Evolutionary conservation across 2,329 filamentous ascomycete species (phyloP).

Genomic region (Leptoxyphium fumago): DNA sequence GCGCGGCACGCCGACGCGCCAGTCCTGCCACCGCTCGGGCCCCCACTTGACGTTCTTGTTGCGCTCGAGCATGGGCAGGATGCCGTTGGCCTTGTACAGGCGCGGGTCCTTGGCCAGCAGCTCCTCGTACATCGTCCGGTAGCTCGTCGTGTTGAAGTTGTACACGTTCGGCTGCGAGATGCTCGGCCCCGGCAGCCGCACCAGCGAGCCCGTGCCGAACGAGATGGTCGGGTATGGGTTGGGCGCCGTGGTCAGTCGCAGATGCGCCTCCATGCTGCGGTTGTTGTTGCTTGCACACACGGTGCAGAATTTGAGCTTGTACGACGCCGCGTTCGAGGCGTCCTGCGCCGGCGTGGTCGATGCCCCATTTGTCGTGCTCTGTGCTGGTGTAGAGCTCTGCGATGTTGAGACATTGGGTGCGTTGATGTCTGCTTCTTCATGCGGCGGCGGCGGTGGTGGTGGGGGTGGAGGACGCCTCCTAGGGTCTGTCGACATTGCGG

Average conservation of each 20-base stretch:
- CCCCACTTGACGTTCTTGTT: constrained; percentile 90
- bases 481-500: constrained; percentile 31
- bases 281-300: constrained; percentile 99
- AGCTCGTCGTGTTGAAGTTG: constrained; percentile 93
- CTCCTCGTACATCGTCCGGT: constrained; percentile 87
- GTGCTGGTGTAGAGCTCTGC: constrained; percentile 11
- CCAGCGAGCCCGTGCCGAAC: constrained; percentile 89
- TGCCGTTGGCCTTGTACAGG: constrained; percentile 80
- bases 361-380: constrained; percentile 10
- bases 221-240: constrained; percentile 83
- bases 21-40: constrained; percentile 95
- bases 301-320: constrained; percentile 91
- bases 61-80: constrained; percentile 88
- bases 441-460: constrained; percentile 27
- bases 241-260: constrained; percentile 64
- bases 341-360: constrained; percentile 1
- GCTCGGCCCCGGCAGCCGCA: constrained; percentile 79
- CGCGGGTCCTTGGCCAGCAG: constrained; percentile 71
- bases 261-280: constrained; percentile 98
- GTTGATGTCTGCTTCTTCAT: constrained; percentile 21
- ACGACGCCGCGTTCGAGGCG: constrained; percentile 35
- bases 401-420: constrained; percentile 4
- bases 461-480: constrained; percentile 9
- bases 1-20: constrained; percentile 74
- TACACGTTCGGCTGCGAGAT: constrained; percentile 95